A percentile compares a stretch with the other conserved stretches of the same genome.
phyloP scores from a whole-genome alignment of 177 flowering plant species.

The Vitis hybrid region DNA sequence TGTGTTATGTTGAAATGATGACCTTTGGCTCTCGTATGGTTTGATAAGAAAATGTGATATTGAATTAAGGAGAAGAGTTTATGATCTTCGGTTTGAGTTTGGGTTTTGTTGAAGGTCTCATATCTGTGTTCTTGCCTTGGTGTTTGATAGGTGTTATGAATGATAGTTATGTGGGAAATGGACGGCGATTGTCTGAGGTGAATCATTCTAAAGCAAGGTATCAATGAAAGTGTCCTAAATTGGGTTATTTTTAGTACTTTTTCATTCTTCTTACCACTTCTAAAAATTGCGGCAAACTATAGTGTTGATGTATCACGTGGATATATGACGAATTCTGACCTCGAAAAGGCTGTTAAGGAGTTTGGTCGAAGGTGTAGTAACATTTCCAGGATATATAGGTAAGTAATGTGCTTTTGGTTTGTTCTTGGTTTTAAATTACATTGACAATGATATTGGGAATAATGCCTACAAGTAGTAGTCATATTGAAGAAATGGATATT shows the following conservation, averaged over 20 bases:
- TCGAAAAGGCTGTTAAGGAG: conserved; percentile 62
- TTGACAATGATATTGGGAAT: neutral
- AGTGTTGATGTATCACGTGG: conserved; percentile 55
- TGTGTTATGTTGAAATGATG: too few species aligned
- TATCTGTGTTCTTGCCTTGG: neutral
- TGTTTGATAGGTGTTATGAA: conserved; percentile 20
- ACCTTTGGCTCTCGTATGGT: too few species aligned
- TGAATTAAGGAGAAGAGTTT: neutral
- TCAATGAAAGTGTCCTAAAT: neutral
- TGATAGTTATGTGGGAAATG: conserved; percentile 9
- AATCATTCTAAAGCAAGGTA: conserved; percentile 29
- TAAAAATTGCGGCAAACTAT: neutral
- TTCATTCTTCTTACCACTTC: neutral
- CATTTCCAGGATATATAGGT: conserved; percentile 86
- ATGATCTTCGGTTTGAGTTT: neutral
- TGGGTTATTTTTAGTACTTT: neutral
- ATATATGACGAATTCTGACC: conserved; percentile 73
- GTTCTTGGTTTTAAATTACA: neutral
- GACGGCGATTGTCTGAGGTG: conserved; percentile 30
- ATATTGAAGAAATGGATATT: too few species aligned
- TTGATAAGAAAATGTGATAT: too few species aligned
- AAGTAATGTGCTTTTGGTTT: conserved; percentile 10
- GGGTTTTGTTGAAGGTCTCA: neutral
- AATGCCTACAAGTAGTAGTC: too few species aligned
- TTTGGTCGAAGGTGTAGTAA: conserved; percentile 62